phyloP scores from a whole-genome alignment of 2,329 filamentous ascomycete genomes.

The Escovopsis weberi region DNA sequence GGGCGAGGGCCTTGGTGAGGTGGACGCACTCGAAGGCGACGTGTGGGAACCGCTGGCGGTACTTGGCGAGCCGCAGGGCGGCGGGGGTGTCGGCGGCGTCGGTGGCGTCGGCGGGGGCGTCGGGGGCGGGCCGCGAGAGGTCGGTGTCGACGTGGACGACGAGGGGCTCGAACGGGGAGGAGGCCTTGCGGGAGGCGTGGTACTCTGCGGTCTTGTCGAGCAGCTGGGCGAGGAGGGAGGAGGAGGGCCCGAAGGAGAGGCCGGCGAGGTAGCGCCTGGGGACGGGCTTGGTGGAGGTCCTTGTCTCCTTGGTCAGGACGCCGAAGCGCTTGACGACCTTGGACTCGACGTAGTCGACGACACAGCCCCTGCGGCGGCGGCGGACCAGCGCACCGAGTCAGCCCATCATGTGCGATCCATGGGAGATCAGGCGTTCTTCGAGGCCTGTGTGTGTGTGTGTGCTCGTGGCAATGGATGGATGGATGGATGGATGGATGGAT shows the following conservation, averaged over 20 bases:
- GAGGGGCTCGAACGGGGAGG: constrained; percentile 52
- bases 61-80: constrained; percentile 16
- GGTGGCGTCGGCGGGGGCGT: too few species aligned
- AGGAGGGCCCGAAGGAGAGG: constrained; percentile 72
- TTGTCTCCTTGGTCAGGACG: constrained; percentile 30
- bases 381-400: too few species aligned
- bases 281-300: constrained; percentile 19
- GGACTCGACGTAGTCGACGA: constrained; percentile 57
- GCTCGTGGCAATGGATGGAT: not conserved
- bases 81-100: constrained; percentile 7
- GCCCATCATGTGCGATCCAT: too few species aligned
- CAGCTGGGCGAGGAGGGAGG: constrained; percentile 60
- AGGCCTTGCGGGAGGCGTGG: constrained; percentile 49
- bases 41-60: constrained; percentile 48
- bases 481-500: not conserved
- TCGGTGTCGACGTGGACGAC: constrained; percentile 41
- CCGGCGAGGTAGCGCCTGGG: constrained; percentile 50
- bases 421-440: too few species aligned
- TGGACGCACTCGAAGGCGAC: constrained; percentile 48
- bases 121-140: constrained; percentile 9
- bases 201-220: constrained; percentile 54
- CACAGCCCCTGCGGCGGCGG: constrained; percentile 41
- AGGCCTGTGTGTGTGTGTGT: not conserved
- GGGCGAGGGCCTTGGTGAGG: constrained; percentile 46
- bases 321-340: constrained; percentile 65